Conservation (phyloP, 805 yeast genomes). For the Yarrowia osloensis region DNA sequence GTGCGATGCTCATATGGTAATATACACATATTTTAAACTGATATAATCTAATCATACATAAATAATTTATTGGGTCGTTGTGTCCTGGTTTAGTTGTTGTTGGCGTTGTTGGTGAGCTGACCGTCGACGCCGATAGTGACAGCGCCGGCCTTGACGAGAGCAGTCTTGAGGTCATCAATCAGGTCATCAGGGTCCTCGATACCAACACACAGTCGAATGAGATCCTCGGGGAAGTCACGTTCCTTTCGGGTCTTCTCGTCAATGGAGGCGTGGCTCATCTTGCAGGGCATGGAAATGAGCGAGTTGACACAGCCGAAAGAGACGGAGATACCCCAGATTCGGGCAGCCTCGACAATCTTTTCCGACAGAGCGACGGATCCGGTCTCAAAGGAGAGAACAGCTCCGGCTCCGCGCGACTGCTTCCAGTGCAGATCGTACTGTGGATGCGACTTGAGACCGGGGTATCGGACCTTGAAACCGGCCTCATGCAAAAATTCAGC, state of each 20-base stretch:
- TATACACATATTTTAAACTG: not conserved
- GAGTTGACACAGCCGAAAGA: slow-evolving; percentile 95
- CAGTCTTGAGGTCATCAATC: slow-evolving; percentile 73
- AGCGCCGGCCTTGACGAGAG: slow-evolving; percentile 68
- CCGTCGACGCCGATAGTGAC: slow-evolving; percentile 35
- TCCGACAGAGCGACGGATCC: slow-evolving; percentile 68
- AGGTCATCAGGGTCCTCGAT: slow-evolving; percentile 82
- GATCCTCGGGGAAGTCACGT: slow-evolving; percentile 89
- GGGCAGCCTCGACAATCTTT: slow-evolving; percentile 71
- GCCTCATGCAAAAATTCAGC: slow-evolving; percentile 69
- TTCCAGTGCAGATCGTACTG: slow-evolving; percentile 76
- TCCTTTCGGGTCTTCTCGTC: slow-evolving; percentile 83
- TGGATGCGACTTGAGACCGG: slow-evolving; percentile 81
- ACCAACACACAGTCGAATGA: slow-evolving; percentile 87
- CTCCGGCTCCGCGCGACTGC: slow-evolving; percentile 83
- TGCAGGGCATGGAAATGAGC: slow-evolving; percentile 88
- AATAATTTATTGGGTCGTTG: not conserved
- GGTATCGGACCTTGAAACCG: slow-evolving; percentile 80
- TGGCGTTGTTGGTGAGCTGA: slow-evolving; percentile 12
- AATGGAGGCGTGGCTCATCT: slow-evolving; percentile 96
- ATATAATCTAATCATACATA: slow-evolving; percentile 3
- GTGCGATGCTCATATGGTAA: not conserved
- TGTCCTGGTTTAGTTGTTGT: not conserved
- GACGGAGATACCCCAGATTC: slow-evolving; percentile 84
- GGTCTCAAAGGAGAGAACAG: slow-evolving; percentile 85